These are phyloP conservation scores for Epichloe gansuensis DNA, from an alignment of 2,329 filamentous ascomycete species.

Conservation along the genomic window DNA sequence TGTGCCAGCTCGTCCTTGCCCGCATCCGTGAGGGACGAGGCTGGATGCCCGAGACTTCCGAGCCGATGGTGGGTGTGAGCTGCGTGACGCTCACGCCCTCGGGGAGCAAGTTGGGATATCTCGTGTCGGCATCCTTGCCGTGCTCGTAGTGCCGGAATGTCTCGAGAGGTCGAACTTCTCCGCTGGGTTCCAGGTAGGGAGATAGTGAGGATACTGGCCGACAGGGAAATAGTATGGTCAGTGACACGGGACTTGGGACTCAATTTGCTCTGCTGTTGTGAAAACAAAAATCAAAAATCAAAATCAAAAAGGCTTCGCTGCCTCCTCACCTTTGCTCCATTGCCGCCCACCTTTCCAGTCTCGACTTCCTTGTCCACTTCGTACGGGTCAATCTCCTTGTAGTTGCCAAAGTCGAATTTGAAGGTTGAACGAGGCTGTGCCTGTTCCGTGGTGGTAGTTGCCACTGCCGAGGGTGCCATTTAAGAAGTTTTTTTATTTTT, in stretches of 20 bases:
- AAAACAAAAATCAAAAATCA: no score
- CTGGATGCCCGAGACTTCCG: slow-evolving; percentile 60
- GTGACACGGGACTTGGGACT: not conserved
- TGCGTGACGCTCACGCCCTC: slow-evolving; percentile 40
- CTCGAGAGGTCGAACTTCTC: slow-evolving; percentile 52
- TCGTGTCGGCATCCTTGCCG: slow-evolving; percentile 60
- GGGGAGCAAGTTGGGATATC: slow-evolving; percentile 56
- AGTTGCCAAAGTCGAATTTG: slow-evolving; percentile 17
- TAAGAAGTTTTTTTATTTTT: no score
- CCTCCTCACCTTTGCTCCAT: slow-evolving; percentile 16
- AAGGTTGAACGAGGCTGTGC: slow-evolving; percentile 6
- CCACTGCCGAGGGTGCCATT: slow-evolving; percentile 13
- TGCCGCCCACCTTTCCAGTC: slow-evolving; percentile 15
- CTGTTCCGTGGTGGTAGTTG: slow-evolving; percentile 7
- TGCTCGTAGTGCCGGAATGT: slow-evolving; percentile 64
- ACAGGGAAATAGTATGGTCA: not conserved
- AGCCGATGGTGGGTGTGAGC: slow-evolving; percentile 62
- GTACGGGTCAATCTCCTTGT: slow-evolving; percentile 19
- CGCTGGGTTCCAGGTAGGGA: slow-evolving; percentile 57
- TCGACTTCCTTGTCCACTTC: slow-evolving; percentile 16
- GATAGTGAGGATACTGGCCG: slow-evolving; percentile 54
- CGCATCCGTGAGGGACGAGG: slow-evolving; percentile 49
- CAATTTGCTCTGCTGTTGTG: not conserved
- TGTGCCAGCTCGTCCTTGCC: slow-evolving; percentile 69
- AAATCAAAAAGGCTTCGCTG: not conserved